phyloP scores from a whole-genome alignment of 371 early-diverging fungal species.

The Mortierella sp. region DNA sequence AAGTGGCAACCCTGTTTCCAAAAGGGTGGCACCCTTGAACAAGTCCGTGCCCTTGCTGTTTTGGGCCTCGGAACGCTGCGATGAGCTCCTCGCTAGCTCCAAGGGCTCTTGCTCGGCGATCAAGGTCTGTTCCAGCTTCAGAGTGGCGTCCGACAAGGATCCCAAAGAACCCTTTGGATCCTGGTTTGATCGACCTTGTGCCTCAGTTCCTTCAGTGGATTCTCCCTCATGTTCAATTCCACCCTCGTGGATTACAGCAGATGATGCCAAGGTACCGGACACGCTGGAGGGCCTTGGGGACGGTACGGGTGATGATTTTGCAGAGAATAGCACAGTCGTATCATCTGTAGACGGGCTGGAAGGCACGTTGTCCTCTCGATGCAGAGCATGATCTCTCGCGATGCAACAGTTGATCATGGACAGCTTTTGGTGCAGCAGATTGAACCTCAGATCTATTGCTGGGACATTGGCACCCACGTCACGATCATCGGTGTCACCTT shows the following conservation, averaged over 20 bases:
- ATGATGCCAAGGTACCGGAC: background rate
- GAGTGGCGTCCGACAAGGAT: too few relatives aligned
- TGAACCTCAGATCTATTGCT: constrained; percentile 78
- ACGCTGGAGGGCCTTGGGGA: background rate
- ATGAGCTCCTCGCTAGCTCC: background rate
- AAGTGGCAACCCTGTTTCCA: constrained; percentile 67
- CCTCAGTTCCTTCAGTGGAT: background rate
- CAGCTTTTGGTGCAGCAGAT: constrained; percentile 87
- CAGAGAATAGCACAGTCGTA: background rate
- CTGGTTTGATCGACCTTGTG: background rate
- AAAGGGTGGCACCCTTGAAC: constrained; percentile 50
- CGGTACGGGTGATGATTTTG: background rate
- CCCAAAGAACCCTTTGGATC: background rate
- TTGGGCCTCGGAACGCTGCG: background rate
- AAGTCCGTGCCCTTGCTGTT: constrained; percentile 19
- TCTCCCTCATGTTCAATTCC: background rate
- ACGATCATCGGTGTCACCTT: background rate
- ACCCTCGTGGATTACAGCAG: background rate
- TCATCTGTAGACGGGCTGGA: background rate
- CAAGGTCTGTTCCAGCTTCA: background rate
- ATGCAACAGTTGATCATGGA: constrained; percentile 92
- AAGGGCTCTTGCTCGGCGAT: background rate
- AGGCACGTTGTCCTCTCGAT: background rate
- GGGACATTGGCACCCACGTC: constrained; percentile 12
- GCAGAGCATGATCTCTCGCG: constrained; percentile 54